Base-by-base conservation (phyloP, 2,329 filamentous ascomycete genomes). In the Cephalotrichum gorgonifer region DNA sequence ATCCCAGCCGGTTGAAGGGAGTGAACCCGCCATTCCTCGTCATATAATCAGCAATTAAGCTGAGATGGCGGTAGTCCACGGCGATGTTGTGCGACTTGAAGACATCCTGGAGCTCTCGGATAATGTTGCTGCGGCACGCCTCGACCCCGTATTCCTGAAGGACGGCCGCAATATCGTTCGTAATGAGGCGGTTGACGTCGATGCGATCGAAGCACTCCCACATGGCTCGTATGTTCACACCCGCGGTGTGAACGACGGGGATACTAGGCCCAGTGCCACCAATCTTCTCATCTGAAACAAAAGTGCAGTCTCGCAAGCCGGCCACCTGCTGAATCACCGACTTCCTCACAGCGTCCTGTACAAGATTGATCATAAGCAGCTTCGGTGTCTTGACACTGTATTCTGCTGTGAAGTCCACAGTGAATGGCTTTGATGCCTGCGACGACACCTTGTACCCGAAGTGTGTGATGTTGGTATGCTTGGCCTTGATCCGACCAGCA, bases 31-130 rank as follows among this genome's bases (percentile, higher is more conserved):
- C 93, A 52, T 83, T 84, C 48, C 91, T 79, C n/a, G 93, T 98
- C 93, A 98, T 98, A 65, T 88, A 88, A 65, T 98, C 93, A 43
- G 86, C 91, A 58, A 98, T 97, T 56, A 98, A 76, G 68, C 93
- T 96, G 56, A 98, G 70, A 70, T 98, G 94, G 48, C 93, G 82
- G 55, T 85, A 82, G 64, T 98, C 90, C 47, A 98, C 93, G 52
- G 76, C 78, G 71, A 98, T 98, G 60, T 87, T 87, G 79, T 98
- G 91, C 61, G 85, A 83, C 45, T 77, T 75, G 74, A 98, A 98
- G 54, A 98, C 91, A 41, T 76, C 78, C 49, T 81, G 78, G 60
- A 98, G 79, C 69, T 98, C 93, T 51, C 78, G 78, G 42, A 96
- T 85, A 60, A 98, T 97, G 55, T 82, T 87, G 54, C 77, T 82